These are phyloP conservation scores for Podaxis rugospora DNA, from an alignment of 768 basidiomycete species.

Conservation along the genomic window DNA sequence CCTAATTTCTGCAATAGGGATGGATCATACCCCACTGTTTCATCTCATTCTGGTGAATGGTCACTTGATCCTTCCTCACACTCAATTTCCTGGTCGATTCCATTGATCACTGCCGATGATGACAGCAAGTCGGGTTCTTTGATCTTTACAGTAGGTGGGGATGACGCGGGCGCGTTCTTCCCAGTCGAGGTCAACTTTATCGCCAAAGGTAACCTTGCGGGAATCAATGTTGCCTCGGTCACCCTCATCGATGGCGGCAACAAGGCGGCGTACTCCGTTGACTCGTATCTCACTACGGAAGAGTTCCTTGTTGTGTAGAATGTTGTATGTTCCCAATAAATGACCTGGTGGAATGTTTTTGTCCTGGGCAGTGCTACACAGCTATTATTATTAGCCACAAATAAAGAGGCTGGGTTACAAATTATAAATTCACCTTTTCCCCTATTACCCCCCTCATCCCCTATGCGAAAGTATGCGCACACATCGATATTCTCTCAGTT, in stretches of 20 bases:
- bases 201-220: slow-evolving; percentile 75
- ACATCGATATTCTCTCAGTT: slow-evolving; percentile 5
- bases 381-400: not conserved
- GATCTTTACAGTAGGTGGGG: slow-evolving; percentile 85
- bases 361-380: not conserved
- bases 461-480: not conserved
- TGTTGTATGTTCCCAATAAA: not conserved
- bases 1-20: slow-evolving; percentile 32
- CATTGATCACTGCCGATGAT: slow-evolving; percentile 56
- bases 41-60: slow-evolving; percentile 77
- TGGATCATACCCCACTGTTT: slow-evolving; percentile 83
- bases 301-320: slow-evolving; percentile 53
- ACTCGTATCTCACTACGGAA: slow-evolving; percentile 48
- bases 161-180: slow-evolving; percentile 85
- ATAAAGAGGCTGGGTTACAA: not conserved
- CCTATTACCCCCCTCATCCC: not conserved
- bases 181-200: slow-evolving; percentile 84
- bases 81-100: slow-evolving; percentile 82
- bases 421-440: not conserved
- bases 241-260: slow-evolving; percentile 45
- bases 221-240: slow-evolving; percentile 61
- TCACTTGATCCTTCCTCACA: slow-evolving; percentile 75
- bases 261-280: slow-evolving; percentile 43
- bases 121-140: slow-evolving; percentile 74
- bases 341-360: not conserved